phyloP scores from a whole-genome alignment of 352 stramenopile genomes.

The Salisapilia sapeloensis region DNA sequence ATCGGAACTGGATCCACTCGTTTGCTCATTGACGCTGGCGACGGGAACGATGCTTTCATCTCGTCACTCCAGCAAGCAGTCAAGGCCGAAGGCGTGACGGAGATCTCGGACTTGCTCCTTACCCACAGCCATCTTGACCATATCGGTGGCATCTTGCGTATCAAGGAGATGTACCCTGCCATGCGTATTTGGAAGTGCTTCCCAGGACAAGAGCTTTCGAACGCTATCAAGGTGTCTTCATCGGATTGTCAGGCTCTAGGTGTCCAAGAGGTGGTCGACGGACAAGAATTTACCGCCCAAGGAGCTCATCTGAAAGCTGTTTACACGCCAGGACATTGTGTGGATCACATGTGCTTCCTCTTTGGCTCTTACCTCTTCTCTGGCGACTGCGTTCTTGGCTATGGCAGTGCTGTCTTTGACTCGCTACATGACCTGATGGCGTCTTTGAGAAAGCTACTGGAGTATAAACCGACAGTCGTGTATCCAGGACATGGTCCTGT shows the following conservation, averaged over 20 bases:
- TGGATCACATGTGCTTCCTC: conserved; percentile 74
- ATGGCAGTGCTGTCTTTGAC: conserved; percentile 75
- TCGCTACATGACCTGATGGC: conserved; percentile 66
- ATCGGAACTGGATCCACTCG: conserved; percentile 40
- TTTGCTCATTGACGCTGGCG: conserved; percentile 64
- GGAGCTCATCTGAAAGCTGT: conserved; percentile 17
- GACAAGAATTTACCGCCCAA: conserved; percentile 13
- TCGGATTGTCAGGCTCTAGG: conserved; percentile 23
- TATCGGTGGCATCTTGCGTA: conserved; percentile 54
- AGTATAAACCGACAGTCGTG: conserved; percentile 18
- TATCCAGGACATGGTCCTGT: conserved; percentile 65
- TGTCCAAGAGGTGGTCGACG: conserved; percentile 17
- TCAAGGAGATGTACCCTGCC: conserved; percentile 29
- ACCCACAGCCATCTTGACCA: conserved; percentile 85
- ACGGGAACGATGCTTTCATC: conserved; percentile 48
- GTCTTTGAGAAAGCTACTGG: conserved; percentile 33
- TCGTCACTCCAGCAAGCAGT: conserved; percentile 21
- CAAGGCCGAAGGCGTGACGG: conserved; percentile 12
- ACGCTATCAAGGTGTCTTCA: conserved; percentile 22
- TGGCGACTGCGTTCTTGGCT: conserved; percentile 71
- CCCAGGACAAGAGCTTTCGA: conserved; percentile 13
- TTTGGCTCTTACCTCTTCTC: conserved; percentile 47
- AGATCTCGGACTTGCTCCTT: conserved; percentile 66
- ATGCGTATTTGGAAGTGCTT: conserved; percentile 61
- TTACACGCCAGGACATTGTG: conserved; percentile 73